These are phyloP conservation scores for Vitis hybrid DNA, from an alignment of 177 flowering plant species.

Conservation along the genomic window DNA sequence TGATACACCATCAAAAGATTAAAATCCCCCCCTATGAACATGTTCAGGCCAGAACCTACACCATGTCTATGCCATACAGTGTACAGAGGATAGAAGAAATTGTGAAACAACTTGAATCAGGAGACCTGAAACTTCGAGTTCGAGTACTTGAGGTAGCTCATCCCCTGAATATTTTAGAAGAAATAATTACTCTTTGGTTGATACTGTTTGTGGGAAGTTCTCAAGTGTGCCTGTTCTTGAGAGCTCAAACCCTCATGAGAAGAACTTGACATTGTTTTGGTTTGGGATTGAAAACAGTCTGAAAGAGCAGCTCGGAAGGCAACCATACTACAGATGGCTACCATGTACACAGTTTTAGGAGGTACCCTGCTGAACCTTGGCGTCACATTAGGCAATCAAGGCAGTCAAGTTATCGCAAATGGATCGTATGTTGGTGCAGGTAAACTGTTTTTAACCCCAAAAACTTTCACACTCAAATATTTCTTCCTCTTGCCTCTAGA, in stretches of 20 bases:
- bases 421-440: conserved; percentile 89
- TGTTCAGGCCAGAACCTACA: conserved; percentile 73
- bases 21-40: neutral
- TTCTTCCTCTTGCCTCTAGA: no score
- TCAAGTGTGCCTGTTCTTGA: no score
- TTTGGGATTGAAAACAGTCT: conserved; percentile 43
- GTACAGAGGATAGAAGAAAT: conserved; percentile 88
- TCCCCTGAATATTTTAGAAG: neutral
- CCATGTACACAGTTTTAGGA: conserved; percentile 80
- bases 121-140: conserved; percentile 90
- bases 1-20: neutral
- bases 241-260: neutral
- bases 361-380: conserved; percentile 86
- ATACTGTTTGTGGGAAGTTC: no score
- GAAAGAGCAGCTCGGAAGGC: conserved; percentile 94
- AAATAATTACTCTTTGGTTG: neutral
- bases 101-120: conserved; percentile 84
- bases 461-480: no score
- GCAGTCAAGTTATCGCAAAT: conserved; percentile 61
- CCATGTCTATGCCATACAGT: conserved; percentile 95
- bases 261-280: neutral
- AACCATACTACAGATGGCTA: conserved; percentile 81
- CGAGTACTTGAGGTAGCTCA: conserved; percentile 85
- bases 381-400: conserved; percentile 63
- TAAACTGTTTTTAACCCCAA: conserved; percentile 9